Evolutionary conservation across 805 yeast species (phyloP).

Genomic region (Barnettozyma sucrosica): DNA sequence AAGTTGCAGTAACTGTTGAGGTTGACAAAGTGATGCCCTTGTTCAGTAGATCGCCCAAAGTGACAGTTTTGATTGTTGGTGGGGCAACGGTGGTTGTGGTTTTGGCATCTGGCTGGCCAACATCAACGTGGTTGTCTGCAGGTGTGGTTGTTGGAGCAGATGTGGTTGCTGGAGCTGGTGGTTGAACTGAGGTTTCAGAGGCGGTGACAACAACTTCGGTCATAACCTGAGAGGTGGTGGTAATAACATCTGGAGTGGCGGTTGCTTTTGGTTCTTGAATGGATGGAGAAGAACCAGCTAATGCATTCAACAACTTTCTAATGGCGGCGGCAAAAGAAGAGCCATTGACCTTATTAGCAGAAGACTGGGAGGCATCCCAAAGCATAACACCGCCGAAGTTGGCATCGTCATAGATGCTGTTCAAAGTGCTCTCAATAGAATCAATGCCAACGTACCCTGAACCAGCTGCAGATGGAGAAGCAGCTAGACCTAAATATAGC

Average conservation of each 20-base stretch:
- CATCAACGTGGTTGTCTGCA: background rate
- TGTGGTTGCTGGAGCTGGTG: slow-evolving; percentile 2
- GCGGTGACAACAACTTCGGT: slow-evolving; percentile 1
- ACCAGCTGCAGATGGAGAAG: slow-evolving; percentile 50
- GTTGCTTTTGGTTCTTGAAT: slow-evolving; percentile 12
- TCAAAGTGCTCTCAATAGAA: slow-evolving; percentile 41
- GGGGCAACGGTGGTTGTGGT: slow-evolving; percentile 5
- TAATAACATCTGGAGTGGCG: slow-evolving; percentile 1
- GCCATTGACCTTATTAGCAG: slow-evolving; percentile 41
- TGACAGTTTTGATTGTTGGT: slow-evolving; percentile 7
- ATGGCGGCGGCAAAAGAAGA: slow-evolving; percentile 37
- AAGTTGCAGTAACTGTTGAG: background rate
- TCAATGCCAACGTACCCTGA: slow-evolving; percentile 50
- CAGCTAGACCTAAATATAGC: slow-evolving; percentile 73
- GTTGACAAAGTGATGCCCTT: slow-evolving; percentile 6
- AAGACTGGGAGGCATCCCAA: slow-evolving; percentile 87
- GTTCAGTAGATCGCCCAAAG: background rate
- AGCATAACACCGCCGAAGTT: slow-evolving; percentile 83
- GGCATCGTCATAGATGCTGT: slow-evolving; percentile 64
- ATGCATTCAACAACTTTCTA: slow-evolving; percentile 35
- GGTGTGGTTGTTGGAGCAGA: slow-evolving; percentile 8
- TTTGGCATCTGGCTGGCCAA: slow-evolving; percentile 10
- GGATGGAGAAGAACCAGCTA: slow-evolving; percentile 10
- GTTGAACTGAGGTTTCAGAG: slow-evolving; percentile 3
- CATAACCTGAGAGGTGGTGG: background rate